Percentiles rank a stretch among this genome's conserved stretches.
These are phyloP conservation scores for Verticillium albo-atrum DNA, from an alignment of 2,329 filamentous ascomycete species.

Conservation along the genomic window DNA sequence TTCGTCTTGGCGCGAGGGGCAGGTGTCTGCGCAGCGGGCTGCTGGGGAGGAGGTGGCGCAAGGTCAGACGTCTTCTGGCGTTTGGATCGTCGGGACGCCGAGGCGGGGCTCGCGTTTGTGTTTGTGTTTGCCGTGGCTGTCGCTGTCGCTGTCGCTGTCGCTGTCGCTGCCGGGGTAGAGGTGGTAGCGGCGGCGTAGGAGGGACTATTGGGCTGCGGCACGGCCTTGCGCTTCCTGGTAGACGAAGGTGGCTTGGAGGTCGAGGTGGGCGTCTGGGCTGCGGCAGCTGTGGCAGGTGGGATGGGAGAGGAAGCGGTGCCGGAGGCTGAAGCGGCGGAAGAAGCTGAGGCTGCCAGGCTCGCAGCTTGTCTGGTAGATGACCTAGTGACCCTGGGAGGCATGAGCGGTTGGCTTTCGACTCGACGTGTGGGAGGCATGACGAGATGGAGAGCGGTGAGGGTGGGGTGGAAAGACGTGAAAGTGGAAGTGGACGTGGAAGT, in stretches of 20 bases:
- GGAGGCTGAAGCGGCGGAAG: slow-evolving; percentile 35
- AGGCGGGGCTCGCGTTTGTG: not conserved
- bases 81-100: slow-evolving; percentile 60
- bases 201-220: slow-evolving; percentile 47
- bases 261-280: slow-evolving; percentile 27
- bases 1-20: slow-evolving; percentile 38
- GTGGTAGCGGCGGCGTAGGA: slow-evolving; percentile 13
- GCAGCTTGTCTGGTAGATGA: slow-evolving; percentile 89
- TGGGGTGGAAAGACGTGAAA: slow-evolving; percentile 17
- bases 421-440: slow-evolving; percentile 1
- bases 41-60: slow-evolving; percentile 26
- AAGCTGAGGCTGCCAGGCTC: slow-evolving; percentile 49
- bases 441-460: slow-evolving; percentile 19
- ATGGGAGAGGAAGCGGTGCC: slow-evolving; percentile 33
- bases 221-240: slow-evolving; percentile 72
- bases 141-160: slow-evolving; percentile 5
- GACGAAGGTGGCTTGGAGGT: slow-evolving; percentile 39
- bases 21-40: slow-evolving; percentile 14
- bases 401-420: slow-evolving; percentile 53
- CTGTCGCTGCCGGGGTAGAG: slow-evolving; percentile 6
- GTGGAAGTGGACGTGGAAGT: slow-evolving; percentile 6
- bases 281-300: slow-evolving; percentile 33
- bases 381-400: slow-evolving; percentile 95
- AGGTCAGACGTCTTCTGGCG: slow-evolving; percentile 61
- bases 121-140: not conserved